Evolutionary conservation across 2,329 filamentous ascomycete species (phyloP), one percentile per base, ranked within the genome.

Genomic region (Aciculosporium take): DNA sequence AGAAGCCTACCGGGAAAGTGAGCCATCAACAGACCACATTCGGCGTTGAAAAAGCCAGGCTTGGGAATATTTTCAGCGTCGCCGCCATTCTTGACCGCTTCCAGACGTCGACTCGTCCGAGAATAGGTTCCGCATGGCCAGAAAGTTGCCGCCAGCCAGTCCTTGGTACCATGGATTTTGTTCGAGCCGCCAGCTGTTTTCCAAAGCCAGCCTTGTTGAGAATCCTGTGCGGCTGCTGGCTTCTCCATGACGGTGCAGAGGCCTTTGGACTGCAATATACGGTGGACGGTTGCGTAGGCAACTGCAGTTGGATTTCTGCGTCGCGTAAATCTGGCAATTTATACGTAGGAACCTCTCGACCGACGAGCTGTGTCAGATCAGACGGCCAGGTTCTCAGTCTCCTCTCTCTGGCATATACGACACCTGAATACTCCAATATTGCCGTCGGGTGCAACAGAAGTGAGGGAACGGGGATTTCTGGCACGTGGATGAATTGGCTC

Each of bases 111-210:
- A n/a, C 45, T 46, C 3, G 50, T 45, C n/a, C 57, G 53, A 18
- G 52, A 45, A 40, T 58, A 60, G n/a, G 43, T 39, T 15, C 41
- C 46, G 23, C 57, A 60, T 1, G 54, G 52, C 37, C 49, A 55
- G 21, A 45, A 47, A 2, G 24, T 25, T 8, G 46, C 45, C 13
- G 51, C 44, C 2, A 40, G 13, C 33, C 45, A 45, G 0, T 51
- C 34, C 4, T 37, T 40, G 12, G n/a, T 1, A 5, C 34, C 33
- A 30, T 39, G 42, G 21, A 36, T 18, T 6, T 44, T 15, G 6
- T 18, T 20, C 15, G 40, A 30, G n/a, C 18, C 32, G 9, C 46
- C 34, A 12, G 38, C 27, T 6, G 24, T 30, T 15, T 45, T 42
- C 46, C 47, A 53, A 13, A 44, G 44, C 49, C 49, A 55, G 12